Evolutionary conservation across 2,329 filamentous ascomycete genomes (phyloP).

Genomic region (Dichotomopilus funicola): DNA sequence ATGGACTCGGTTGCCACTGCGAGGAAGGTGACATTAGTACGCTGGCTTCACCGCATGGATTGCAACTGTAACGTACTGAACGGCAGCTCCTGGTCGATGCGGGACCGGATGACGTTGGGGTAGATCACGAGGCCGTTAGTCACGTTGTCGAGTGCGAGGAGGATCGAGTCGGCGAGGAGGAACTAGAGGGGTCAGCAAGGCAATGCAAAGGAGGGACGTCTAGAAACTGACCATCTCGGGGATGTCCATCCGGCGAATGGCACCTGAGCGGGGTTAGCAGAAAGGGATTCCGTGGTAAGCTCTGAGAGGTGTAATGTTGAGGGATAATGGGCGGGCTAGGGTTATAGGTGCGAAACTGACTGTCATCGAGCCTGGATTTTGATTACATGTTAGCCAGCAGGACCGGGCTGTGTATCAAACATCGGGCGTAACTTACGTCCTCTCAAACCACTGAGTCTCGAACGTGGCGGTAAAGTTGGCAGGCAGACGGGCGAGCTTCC

Average conservation of each 20-base stretch:
- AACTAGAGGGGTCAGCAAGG: slow-evolving; percentile 39
- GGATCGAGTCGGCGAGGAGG: slow-evolving; percentile 61
- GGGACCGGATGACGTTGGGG: slow-evolving; percentile 61
- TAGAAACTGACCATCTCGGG: slow-evolving; percentile 38
- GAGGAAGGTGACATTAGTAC: not conserved
- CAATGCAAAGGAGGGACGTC: not conserved
- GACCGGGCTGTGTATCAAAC: not conserved
- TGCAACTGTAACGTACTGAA: slow-evolving; percentile 46
- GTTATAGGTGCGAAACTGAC: slow-evolving; percentile 19
- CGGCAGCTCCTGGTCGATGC: slow-evolving; percentile 69
- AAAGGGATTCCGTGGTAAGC: not conserved
- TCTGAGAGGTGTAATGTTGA: not conserved
- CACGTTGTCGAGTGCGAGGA: slow-evolving; percentile 63
- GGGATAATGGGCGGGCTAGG: slow-evolving; percentile 19
- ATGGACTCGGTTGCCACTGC: slow-evolving; percentile 43
- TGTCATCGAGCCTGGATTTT: slow-evolving; percentile 62
- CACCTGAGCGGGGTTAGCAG: slow-evolving; percentile 28
- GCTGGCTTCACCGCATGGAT: no score
- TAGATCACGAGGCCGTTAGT: slow-evolving; percentile 67
- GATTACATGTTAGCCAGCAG: slow-evolving; percentile 38
- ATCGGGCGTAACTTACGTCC: slow-evolving; percentile 15
- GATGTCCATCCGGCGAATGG: slow-evolving; percentile 58
- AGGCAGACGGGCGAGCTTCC: slow-evolving; percentile 16
- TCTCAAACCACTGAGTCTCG: slow-evolving; percentile 47
- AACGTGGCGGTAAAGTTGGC: slow-evolving; percentile 58